phyloP scores from a whole-genome alignment of 2,329 filamentous ascomycete species.

The Byssothecium circinans region DNA sequence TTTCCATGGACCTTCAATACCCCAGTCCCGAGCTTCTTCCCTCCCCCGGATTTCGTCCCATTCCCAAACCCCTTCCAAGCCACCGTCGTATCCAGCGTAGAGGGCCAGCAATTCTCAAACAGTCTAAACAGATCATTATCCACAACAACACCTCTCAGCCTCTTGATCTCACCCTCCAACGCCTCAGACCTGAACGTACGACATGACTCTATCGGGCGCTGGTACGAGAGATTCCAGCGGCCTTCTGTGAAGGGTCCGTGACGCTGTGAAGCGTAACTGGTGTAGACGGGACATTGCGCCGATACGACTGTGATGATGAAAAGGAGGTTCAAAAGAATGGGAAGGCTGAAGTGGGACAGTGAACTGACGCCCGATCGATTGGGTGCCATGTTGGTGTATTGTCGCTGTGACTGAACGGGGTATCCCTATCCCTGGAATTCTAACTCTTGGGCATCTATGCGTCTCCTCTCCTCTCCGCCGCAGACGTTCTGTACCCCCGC shows the following conservation, averaged over 20 bases:
- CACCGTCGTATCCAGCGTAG: slow-evolving; percentile 75
- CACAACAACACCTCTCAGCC: slow-evolving; percentile 41
- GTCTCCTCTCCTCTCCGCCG: too few species aligned
- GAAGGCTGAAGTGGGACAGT: not conserved
- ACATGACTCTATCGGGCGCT: slow-evolving; percentile 48
- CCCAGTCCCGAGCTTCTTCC: not conserved
- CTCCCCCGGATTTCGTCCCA: not conserved
- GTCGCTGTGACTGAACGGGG: too few species aligned
- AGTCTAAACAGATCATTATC: slow-evolving; percentile 66
- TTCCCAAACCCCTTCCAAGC: slow-evolving; percentile 61
- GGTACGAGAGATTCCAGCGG: slow-evolving; percentile 47
- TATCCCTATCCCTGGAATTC: too few species aligned
- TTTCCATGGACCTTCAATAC: not conserved
- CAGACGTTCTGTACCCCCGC: too few species aligned
- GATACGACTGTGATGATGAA: slow-evolving; percentile 12
- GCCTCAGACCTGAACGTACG: slow-evolving; percentile 49
- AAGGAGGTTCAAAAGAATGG: slow-evolving; percentile 7
- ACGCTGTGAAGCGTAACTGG: slow-evolving; percentile 40
- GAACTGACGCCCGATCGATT: not conserved
- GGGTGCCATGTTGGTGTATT: too few species aligned
- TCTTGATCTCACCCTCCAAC: slow-evolving; percentile 45
- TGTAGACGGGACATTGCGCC: slow-evolving; percentile 49
- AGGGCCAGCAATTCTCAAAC: slow-evolving; percentile 73
- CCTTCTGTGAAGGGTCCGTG: slow-evolving; percentile 49
- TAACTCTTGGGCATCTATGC: too few species aligned